phyloP scores from a whole-genome alignment of 305 asterid genomes.

The Fraxinus latifolia region DNA sequence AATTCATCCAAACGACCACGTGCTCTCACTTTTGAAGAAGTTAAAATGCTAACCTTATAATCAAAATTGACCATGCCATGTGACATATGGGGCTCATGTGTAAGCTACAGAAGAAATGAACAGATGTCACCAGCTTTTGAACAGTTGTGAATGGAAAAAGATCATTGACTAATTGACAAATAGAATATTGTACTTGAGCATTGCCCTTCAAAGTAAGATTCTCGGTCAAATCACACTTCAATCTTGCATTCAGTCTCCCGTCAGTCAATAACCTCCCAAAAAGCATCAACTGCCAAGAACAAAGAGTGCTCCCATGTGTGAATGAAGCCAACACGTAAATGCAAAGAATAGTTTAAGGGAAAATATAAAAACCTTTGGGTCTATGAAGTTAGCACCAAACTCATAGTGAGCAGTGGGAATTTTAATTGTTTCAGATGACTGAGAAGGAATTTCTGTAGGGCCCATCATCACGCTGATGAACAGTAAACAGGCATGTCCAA shows the following conservation, averaged over 20 bases:
- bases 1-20: conserved; percentile 4
- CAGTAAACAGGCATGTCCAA: conserved; percentile 1
- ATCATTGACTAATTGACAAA: conserved; percentile 18
- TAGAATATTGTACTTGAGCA: conserved; percentile 60
- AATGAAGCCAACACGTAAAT: conserved; percentile 16
- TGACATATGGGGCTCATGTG: conserved; percentile 89
- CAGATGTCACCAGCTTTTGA: not conserved
- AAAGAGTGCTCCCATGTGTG: conserved; percentile 25
- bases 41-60: conserved; percentile 61
- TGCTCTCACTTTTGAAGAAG: not conserved
- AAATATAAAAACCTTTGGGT: conserved; percentile 63
- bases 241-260: conserved; percentile 87
- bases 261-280: conserved; percentile 85
- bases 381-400: conserved; percentile 88
- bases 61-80: conserved; percentile 86
- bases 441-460: conserved; percentile 87
- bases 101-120: conserved; percentile 50
- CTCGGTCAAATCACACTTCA: conserved; percentile 83
- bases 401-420: conserved; percentile 86
- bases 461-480: conserved; percentile 85
- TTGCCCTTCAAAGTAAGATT: conserved; percentile 71
- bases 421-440: conserved; percentile 76
- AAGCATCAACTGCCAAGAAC: conserved; percentile 72
- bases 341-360: conserved; percentile 4
- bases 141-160: not conserved